Evolutionary conservation across 73 alveolate genomes (phyloP), one percentile per base, ranked within the genome.

Genomic region (Blepharisma japonicum): DNA sequence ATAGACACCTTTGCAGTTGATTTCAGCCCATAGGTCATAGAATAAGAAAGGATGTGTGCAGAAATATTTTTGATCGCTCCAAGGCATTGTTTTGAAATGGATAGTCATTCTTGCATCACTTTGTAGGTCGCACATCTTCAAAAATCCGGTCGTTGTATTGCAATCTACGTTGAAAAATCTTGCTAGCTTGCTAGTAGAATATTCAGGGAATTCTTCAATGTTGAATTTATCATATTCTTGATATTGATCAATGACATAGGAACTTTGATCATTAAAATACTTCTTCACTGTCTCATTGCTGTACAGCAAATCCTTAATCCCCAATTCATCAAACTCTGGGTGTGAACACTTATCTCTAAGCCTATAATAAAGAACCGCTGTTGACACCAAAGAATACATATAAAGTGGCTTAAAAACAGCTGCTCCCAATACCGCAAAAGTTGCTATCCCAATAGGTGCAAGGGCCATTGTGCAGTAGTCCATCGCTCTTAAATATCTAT

Each of bases 21-120:
- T 68, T 56, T 87, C 89, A 49, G 94, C 94, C 54, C 54, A 55
- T 84, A 87, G 0, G 84, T 87, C 94, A 51, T 79, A 78, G 76
- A 87, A 71, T 42, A 87, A 21, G 85, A 80, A 88, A 21, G 95
- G 95, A 51, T 88, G 91, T 39, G 89, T 68, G 82, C 82, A 72
- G 78, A 79, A 49, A 77, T 56, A 88, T 77, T 88, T 88, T 68
- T 88, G 81, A 83, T 88, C 87, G 54, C 91, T 79, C 78, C 55
- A 88, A 32, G 95, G 95, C 95, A 88, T 88, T 6, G 95, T 88
- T 78, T 81, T 88, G 87, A 84, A 88, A 68, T 84, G 78, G 47
- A 88, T 81, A 11, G 89, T 88, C 95, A 88, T 88, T 53, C 74
- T 55, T 18, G 95, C 95, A 45, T 87, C 91, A 20, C 79, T 48